Evolutionary conservation across 371 early-diverging fungal species (phyloP).

Genomic region (Mortierella sp.): DNA sequence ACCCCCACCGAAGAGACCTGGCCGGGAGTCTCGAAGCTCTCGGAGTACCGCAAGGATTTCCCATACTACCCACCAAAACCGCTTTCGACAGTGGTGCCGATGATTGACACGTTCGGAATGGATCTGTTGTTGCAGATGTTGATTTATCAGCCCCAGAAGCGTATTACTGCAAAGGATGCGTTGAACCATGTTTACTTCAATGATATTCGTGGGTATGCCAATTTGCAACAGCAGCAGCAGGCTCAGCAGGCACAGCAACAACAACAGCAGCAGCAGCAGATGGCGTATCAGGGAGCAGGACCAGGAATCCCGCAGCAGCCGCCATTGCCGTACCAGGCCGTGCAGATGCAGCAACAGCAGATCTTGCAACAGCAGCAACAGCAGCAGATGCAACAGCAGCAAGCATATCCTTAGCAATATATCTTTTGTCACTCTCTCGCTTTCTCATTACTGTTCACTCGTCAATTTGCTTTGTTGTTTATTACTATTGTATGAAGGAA

Average conservation of each 20-base stretch:
- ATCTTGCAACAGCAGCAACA: conserved; percentile 43
- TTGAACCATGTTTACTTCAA: conserved; percentile 87
- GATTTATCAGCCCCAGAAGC: conserved; percentile 85
- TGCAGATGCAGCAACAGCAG: conserved; percentile 51
- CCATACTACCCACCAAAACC: conserved; percentile 78
- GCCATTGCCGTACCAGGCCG: conserved; percentile 40
- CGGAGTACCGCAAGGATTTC: conserved; percentile 89
- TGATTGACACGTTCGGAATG: conserved; percentile 80
- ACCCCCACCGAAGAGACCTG: conserved; percentile 89
- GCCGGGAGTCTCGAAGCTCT: conserved; percentile 90
- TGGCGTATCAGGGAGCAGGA: neutral
- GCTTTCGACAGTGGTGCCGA: conserved; percentile 79
- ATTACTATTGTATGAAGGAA: neutral
- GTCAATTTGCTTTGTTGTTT: neutral
- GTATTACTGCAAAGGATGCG: conserved; percentile 91
- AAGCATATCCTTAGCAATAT: neutral
- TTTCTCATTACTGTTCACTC: too few relatives aligned
- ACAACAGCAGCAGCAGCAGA: conserved; percentile 25
- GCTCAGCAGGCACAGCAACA: conserved; percentile 26
- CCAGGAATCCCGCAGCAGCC: conserved; percentile 27
- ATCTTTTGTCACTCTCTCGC: neutral
- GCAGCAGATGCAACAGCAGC: conserved; percentile 31
- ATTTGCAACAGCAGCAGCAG: conserved; percentile 46
- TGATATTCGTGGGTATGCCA: conserved; percentile 63
- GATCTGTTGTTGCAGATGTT: conserved; percentile 85